Evolutionary conservation across 2,329 filamentous ascomycete species (phyloP), one percentile per base, ranked within the genome.

Genomic region (Hirsutella minnesotensis): DNA sequence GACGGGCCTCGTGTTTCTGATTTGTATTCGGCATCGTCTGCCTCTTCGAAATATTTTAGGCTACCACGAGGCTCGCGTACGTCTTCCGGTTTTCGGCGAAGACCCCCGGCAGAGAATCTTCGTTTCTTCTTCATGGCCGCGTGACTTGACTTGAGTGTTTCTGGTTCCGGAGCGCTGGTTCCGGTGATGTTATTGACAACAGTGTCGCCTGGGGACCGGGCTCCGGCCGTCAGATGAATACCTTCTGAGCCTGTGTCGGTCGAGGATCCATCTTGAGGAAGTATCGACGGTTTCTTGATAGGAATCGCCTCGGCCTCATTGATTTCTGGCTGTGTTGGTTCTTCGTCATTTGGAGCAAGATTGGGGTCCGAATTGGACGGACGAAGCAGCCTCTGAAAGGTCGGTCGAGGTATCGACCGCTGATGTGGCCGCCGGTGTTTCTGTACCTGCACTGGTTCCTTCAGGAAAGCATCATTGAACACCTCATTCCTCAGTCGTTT

Each of bases 11-110:
- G 45, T 18, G 44, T 42, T 19, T 50, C 50, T 27, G 56, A 51
- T 35, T 79, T 79, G 61, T 90, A 88, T 2, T 79, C 85, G 35
- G 80, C 79, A 55, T 94, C 90, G 19, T 89, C 87, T 22, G 90
- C 86, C 52, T 94, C 86, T 55, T 94, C 88, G 53, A 84, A 89
- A 52, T 89, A 95, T 58, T 94, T 81, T n/a, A 95, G 70, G 48
- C 85, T 75, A n/a, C 86, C 83, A 41, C 83, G 72, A 9, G 76
- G 71, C 12, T 81, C 75, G 16, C 73, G 74, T 7, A 94, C 82
- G 48, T 87, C 84, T 44, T 75, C 68, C 20, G 86, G 83, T 54
- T 84, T 81, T 45, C 78, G 69, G 30, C 85, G 79, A 21, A 95
- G 72, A 5, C 87, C 88, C 49, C 86, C 86, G 39, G 88, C 89